Evolutionary conservation across 2,329 filamentous ascomycete genomes (phyloP).

Genomic region (Calonectria pauciramosa): DNA sequence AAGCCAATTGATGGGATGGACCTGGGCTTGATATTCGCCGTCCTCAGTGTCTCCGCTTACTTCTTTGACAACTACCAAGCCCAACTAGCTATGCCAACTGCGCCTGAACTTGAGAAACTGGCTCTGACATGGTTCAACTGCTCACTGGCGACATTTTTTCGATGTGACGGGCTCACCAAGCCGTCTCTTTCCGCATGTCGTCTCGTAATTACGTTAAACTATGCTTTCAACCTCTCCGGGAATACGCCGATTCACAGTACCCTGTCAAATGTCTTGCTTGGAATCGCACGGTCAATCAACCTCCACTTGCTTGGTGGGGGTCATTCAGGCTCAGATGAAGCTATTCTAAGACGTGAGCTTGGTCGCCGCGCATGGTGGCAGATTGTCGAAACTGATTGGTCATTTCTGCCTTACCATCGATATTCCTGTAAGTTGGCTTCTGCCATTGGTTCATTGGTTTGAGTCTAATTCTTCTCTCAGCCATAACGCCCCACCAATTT

Average conservation of each 20-base stretch:
- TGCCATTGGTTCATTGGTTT: neutral
- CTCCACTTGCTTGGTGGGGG: neutral
- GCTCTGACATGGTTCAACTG: neutral
- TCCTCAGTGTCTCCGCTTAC: neutral
- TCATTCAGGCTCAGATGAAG: neutral
- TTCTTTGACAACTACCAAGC: neutral
- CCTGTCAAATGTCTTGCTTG: neutral
- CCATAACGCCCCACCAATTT: neutral
- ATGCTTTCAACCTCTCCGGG: neutral
- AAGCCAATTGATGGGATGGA: neutral
- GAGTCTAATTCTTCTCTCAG: neutral
- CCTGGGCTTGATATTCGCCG: neutral
- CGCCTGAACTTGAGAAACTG: neutral
- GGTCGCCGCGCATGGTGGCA: conserved; percentile 1
- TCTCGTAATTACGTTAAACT: neutral
- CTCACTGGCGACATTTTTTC: neutral
- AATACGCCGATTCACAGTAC: neutral
- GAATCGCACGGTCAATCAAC: neutral
- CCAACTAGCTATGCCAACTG: neutral
- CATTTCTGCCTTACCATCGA: neutral
- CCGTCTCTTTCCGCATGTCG: neutral
- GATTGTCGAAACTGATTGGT: neutral
- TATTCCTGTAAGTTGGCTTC: neutral
- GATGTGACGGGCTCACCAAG: neutral
- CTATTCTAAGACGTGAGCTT: neutral